These are phyloP conservation scores for Vaccinium darrowii DNA, from an alignment of 148 eudicot genomes.

Conservation along the genomic window DNA sequence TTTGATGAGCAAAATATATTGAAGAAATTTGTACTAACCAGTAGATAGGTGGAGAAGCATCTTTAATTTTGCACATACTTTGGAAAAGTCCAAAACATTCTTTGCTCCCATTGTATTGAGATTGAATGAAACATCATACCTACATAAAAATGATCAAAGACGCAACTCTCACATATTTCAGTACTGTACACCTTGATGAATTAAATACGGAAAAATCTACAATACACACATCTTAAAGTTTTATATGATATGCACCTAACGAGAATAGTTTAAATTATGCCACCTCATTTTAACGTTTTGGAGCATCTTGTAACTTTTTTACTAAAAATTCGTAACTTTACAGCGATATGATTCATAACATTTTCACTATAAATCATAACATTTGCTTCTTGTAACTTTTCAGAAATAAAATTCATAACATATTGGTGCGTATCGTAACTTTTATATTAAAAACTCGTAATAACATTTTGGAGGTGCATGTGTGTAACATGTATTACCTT, in stretches of 20 bases:
- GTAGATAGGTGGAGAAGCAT: conserved; percentile 63
- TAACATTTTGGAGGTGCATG: no score
- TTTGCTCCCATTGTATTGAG: conserved; percentile 62
- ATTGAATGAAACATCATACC: conserved; percentile 54
- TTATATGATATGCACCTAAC: no score
- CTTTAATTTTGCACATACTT: conserved; percentile 47
- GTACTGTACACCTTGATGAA: not conserved
- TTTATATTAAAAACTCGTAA: not conserved
- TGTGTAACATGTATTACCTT: conserved; percentile 1
- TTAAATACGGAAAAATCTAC: not conserved
- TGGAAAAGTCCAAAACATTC: conserved; percentile 53
- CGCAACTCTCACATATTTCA: not conserved
- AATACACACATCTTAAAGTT: no score
- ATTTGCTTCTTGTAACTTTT: no score
- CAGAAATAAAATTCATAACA: no score
- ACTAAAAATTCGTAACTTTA: no score
- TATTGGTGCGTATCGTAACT: no score
- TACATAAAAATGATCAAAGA: conserved; percentile 3
- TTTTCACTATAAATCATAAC: no score
- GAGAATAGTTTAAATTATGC: no score
- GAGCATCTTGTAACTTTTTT: no score
- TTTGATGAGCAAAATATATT: not conserved
- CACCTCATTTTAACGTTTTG: no score
- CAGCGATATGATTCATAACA: no score
- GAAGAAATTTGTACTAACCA: conserved; percentile 33